Evolutionary conservation across 305 asterid genomes (phyloP).

Genomic region (Solanum chacoense): DNA sequence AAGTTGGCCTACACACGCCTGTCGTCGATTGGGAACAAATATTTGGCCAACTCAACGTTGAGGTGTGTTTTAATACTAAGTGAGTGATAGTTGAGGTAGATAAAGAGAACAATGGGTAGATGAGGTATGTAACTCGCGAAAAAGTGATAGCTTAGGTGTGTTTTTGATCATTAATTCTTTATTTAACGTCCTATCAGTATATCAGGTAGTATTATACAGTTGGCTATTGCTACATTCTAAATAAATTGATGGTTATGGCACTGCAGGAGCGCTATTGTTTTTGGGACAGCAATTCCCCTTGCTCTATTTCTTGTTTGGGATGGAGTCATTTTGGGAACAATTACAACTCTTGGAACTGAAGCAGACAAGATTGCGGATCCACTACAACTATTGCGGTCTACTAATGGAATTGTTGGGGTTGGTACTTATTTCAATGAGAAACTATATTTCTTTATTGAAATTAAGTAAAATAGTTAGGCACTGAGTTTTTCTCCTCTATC

Average conservation of each 20-base stretch:
- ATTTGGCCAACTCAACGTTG: neutral
- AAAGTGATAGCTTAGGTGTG: neutral
- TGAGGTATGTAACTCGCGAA: neutral
- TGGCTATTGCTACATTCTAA: neutral
- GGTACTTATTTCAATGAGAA: conserved; percentile 6
- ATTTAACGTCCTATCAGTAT: neutral
- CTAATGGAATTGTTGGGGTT: conserved; percentile 76
- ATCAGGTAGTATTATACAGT: neutral
- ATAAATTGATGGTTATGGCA: neutral
- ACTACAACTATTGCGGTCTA: conserved; percentile 52
- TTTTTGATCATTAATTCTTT: neutral
- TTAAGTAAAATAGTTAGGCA: neutral
- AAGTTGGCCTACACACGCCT: neutral
- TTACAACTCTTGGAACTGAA: conserved; percentile 33
- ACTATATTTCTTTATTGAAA: neutral
- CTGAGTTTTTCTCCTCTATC: neutral
- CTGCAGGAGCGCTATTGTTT: conserved; percentile 70
- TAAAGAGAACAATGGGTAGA: neutral
- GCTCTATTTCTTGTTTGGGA: conserved; percentile 81
- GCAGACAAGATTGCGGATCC: conserved; percentile 41
- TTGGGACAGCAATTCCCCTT: conserved; percentile 84
- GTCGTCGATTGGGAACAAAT: neutral
- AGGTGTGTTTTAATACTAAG: neutral
- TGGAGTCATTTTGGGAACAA: conserved; percentile 81
- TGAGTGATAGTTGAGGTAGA: neutral